Percentiles rank a stretch among this genome's conserved stretches.
phyloP scores from a whole-genome alignment of 2,329 filamentous ascomycete species.

The Aspergillus ruber region DNA sequence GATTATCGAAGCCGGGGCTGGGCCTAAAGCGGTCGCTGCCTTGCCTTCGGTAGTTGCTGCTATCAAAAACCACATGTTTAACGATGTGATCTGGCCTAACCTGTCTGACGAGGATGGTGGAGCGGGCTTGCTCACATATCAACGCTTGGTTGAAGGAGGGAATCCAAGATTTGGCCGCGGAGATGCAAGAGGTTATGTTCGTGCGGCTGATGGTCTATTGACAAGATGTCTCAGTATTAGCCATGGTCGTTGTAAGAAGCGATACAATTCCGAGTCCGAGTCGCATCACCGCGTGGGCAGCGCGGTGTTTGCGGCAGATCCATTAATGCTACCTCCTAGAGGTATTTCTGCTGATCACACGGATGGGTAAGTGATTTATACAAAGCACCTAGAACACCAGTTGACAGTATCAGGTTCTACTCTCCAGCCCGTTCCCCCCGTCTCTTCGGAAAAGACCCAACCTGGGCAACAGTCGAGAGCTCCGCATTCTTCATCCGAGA shows the following conservation, averaged over 20 bases:
- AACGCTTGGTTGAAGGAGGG: slow-evolving; percentile 80
- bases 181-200: slow-evolving; percentile 74
- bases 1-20: slow-evolving; percentile 66
- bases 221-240: slow-evolving; percentile 82
- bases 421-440: slow-evolving; percentile 26
- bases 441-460: slow-evolving; percentile 13
- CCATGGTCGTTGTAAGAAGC: slow-evolving; percentile 82
- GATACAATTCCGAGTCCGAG: slow-evolving; percentile 42
- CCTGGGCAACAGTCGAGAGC: slow-evolving; percentile 53
- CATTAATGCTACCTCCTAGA: slow-evolving; percentile 42
- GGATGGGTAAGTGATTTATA: slow-evolving; percentile 25
- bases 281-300: slow-evolving; percentile 56
- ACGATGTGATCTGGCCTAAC: slow-evolving; percentile 97
- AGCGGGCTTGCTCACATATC: slow-evolving; percentile 84
- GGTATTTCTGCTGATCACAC: slow-evolving; percentile 26
- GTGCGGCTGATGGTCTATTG: slow-evolving; percentile 81
- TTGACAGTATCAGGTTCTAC: slow-evolving; percentile 16
- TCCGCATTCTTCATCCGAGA: slow-evolving; percentile 92
- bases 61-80: slow-evolving; percentile 92
- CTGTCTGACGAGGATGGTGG: slow-evolving; percentile 93
- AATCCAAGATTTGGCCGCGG: slow-evolving; percentile 77
- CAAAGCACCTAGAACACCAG: neutral
- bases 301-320: slow-evolving; percentile 37
- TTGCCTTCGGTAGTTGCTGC: slow-evolving; percentile 84
- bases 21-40: slow-evolving; percentile 78